These are phyloP conservation scores for Pythium phragmitis DNA, from an alignment of 352 stramenopile genomes.

Conservation along the genomic window DNA sequence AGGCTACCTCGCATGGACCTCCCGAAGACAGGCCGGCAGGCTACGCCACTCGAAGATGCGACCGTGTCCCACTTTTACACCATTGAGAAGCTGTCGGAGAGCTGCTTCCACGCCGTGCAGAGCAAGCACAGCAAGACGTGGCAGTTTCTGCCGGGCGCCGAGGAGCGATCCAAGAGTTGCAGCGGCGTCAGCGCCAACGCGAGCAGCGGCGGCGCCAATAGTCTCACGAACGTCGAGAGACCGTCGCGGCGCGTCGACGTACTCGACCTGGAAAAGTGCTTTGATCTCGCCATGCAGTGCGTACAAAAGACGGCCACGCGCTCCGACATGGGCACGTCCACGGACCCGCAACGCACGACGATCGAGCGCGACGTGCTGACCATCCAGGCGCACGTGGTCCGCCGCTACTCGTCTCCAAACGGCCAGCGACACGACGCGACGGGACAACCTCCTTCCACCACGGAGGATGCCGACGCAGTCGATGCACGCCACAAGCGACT, in stretches of 20 bases:
- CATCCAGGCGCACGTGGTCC: constrained; percentile 43
- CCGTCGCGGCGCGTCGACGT: constrained; percentile 65
- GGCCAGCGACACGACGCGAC: not conserved
- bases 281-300: constrained; percentile 68
- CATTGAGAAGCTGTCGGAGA: constrained; percentile 67
- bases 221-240: constrained; percentile 56
- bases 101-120: constrained; percentile 66
- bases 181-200: constrained; percentile 33
- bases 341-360: constrained; percentile 49
- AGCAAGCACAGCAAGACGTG: constrained; percentile 69
- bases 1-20: constrained; percentile 40
- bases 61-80: constrained; percentile 76
- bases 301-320: constrained; percentile 38
- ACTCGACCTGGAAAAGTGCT: constrained; percentile 67
- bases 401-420: constrained; percentile 12
- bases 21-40: not conserved
- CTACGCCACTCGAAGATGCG: constrained; percentile 28
- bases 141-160: constrained; percentile 63
- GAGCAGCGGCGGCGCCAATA: constrained; percentile 33
- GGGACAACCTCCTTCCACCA: not conserved
- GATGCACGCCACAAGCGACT: constrained; percentile 37
- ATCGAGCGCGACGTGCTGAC: constrained; percentile 70
- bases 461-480: not conserved
- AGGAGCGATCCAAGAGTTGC: constrained; percentile 56
- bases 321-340: constrained; percentile 36